Evolutionary conservation across 2,329 filamentous ascomycete species (phyloP), one percentile per base, ranked within the genome.

Genomic region (Paecilomyces niveus): DNA sequence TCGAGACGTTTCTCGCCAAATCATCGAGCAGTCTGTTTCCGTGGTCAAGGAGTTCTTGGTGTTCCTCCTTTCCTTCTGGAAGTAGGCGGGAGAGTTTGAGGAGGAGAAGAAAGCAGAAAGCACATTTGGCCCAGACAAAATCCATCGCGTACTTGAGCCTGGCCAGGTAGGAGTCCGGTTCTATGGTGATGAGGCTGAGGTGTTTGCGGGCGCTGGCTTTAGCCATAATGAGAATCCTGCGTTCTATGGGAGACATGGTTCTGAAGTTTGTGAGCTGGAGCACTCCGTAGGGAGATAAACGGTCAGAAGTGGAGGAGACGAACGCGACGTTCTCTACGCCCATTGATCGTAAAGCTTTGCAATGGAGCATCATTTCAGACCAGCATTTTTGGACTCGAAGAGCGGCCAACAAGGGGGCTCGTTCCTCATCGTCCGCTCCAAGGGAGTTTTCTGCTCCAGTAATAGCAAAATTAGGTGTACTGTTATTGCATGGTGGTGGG

Each of bases 101-200:
- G 1, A 83, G 74, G 0, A 85, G 71, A 1, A 84, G 69, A 52
- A 83, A 80, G n/a, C 80, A 83, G 60, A 83, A 84, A 0, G 81
- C 80, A 55, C 80, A 81, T 65, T 84, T 84, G 0, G 81, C 81
- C 81, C 81, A 83, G 21, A 84, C 81, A 59, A 83, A 84, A 57
- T 83, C 81, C 76, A 83, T 82, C 0, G 81, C 80, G 62, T 79
- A 83, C 31, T 75, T 77, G 33, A 84, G 76, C 15, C 79, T 80
- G 13, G 72, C 75, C 8, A 84, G 75, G 62, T 84, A 84, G 1
- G 71, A 65, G 13, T 74, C 67, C 52, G 77, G 73, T 53, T 78
- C 71, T n/a, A 70, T 63, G 35, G 81, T 73, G 33, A 83, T 76
- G 18, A 80, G 75, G 3, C 75, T 71, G 3, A 84, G 72, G 57